Evolutionary conservation across 768 basidiomycete genomes (phyloP).

Genomic region (Neoboletus magnificus): DNA sequence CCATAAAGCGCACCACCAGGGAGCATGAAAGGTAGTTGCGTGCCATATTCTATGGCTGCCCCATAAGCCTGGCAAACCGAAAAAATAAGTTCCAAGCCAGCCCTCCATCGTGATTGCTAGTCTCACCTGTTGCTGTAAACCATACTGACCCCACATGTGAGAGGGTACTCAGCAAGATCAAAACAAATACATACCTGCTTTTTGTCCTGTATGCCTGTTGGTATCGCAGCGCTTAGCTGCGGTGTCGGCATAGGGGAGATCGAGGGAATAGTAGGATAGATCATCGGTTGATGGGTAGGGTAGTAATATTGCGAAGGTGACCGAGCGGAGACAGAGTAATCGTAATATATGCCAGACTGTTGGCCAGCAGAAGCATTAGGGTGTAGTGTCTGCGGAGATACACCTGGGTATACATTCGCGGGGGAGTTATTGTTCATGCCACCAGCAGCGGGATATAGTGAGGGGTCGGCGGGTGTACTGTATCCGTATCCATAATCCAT

Average conservation of each 20-base stretch:
- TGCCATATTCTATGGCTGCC: conserved; percentile 46
- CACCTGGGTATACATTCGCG: conserved; percentile 48
- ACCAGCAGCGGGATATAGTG: conserved; percentile 47
- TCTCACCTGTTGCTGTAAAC: conserved; percentile 46
- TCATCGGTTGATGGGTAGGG: conserved; percentile 52
- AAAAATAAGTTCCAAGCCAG: background rate
- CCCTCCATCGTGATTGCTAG: conserved; percentile 7
- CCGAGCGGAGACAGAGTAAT: conserved; percentile 48
- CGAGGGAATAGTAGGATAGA: conserved; percentile 52
- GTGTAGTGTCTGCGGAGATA: conserved; percentile 42
- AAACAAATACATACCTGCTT: conserved; percentile 49
- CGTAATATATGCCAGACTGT: conserved; percentile 57
- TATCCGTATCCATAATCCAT: conserved; percentile 59
- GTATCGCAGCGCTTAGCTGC: conserved; percentile 41
- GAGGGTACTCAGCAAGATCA: background rate
- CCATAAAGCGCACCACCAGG: conserved; percentile 45
- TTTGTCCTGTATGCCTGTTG: conserved; percentile 46
- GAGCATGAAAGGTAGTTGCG: conserved; percentile 44
- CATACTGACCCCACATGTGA: conserved; percentile 33
- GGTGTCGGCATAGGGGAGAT: conserved; percentile 54
- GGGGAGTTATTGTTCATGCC: conserved; percentile 43
- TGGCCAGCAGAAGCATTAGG: conserved; percentile 41
- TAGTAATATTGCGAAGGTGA: conserved; percentile 62
- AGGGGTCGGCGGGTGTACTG: conserved; percentile 46
- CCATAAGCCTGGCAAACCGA: conserved; percentile 36